Evolutionary conservation across 2,329 filamentous ascomycete species (phyloP).

Genomic region (Cylindrodendrum hubeiense): DNA sequence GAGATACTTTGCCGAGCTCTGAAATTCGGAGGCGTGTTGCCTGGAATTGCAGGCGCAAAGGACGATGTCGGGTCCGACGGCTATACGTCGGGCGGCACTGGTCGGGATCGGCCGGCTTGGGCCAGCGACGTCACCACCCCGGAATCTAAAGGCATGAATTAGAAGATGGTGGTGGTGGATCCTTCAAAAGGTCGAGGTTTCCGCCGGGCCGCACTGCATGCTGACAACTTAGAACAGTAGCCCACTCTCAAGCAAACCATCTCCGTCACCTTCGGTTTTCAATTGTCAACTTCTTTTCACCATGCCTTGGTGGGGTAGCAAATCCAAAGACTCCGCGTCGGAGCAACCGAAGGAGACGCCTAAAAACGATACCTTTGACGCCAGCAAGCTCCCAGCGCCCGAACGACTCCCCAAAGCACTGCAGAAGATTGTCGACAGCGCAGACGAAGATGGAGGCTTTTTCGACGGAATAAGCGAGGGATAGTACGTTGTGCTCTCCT

Average conservation of each 20-base stretch:
- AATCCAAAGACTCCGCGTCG: constrained; percentile 50
- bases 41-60: constrained; percentile 51
- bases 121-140: constrained; percentile 38
- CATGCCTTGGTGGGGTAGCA: constrained; percentile 59
- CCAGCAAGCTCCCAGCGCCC: constrained; percentile 60
- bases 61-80: constrained; percentile 32
- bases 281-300: constrained; percentile 2
- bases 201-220: constrained; percentile 19
- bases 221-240: not conserved
- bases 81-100: constrained; percentile 44
- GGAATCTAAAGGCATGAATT: not conserved
- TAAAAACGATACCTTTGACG: constrained; percentile 53
- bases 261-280: not conserved
- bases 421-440: constrained; percentile 69
- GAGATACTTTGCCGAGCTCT: constrained; percentile 47
- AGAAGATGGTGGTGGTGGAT: constrained; percentile 24
- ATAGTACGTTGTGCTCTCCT: constrained; percentile 68
- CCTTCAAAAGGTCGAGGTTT: constrained; percentile 33
- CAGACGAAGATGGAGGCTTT: constrained; percentile 76
- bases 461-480: constrained; percentile 84
- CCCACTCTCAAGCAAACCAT: not conserved
- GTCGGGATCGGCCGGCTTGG: constrained; percentile 43
- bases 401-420: constrained; percentile 67
- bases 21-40: constrained; percentile 44
- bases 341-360: constrained; percentile 43